Evolutionary conservation across 177 flowering plant species (phyloP), one percentile per base, ranked within the genome.

Genomic region (Telopea speciosissima): DNA sequence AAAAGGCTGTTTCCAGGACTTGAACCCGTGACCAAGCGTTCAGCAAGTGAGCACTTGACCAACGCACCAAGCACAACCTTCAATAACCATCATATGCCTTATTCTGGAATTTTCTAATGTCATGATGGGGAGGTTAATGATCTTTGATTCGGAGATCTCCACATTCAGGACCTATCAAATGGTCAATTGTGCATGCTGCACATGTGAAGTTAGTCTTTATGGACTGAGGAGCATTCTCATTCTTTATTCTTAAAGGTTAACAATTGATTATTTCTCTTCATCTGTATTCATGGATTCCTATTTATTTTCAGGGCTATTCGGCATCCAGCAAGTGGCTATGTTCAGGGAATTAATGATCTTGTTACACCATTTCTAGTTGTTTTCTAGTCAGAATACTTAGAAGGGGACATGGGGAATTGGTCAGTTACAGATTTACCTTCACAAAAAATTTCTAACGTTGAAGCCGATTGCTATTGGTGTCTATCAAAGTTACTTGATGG

Each of bases 381-480:
- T 71, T 95, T 95, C 83, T 87, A 93, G 81, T 90, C 97, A 6
- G 99, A 95, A 77, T 75, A 88, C 81, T 74, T 95, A 62, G 87
- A 91, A 79, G 98, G 93, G 69, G 75, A 81, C 77, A 68, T 90
- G 71, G 97, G 88, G 36, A 80, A 80, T 65, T 95, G 99, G 99
- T 86, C 83, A 16, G 78, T 89, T 61, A 63, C 81, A 49, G 85
- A 90, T 79, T 70, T 95, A 23, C 70, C 96, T 61, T 71, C 79
- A 13, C 88, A 90, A 42, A 76, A 81, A 63, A 84, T 95, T 25
- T 77, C 91, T 26, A 68, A 90, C 40, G 36, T 95, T 19, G 99
- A 95, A 86, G 98, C 99, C 67, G 99, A 95, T 77, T 91, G 99
- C 76, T 93, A 90, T 75, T 93, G 99, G 98, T 93, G 99, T 70